Evolutionary conservation across 306 rosid species (phyloP).

Genomic region (Castanopsis chinensis): DNA sequence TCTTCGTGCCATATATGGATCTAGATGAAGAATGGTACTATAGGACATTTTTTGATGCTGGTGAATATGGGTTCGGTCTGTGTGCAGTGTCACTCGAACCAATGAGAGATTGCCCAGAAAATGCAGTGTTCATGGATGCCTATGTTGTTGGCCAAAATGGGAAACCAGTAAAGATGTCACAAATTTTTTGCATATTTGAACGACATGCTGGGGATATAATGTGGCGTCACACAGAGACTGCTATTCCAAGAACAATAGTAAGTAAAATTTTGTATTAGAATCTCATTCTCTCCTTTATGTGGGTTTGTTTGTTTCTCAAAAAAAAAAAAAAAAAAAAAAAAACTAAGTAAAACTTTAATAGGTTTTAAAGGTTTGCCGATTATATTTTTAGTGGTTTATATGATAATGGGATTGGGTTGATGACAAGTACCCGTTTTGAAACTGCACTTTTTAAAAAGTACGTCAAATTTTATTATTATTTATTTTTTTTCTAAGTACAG

Average conservation of each 20-base stretch:
- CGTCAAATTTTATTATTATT: no score
- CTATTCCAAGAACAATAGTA: conserved; percentile 27
- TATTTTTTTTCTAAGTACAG: background rate
- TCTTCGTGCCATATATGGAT: conserved; percentile 65
- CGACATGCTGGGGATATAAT: conserved; percentile 43
- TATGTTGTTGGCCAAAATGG: conserved; percentile 40
- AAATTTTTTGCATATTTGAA: conserved; percentile 65
- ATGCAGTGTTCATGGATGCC: conserved; percentile 54
- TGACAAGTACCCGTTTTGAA: no score
- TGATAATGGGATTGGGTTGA: no score
- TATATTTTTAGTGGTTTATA: no score
- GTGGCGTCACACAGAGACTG: conserved; percentile 70
- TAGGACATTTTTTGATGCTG: conserved; percentile 46
- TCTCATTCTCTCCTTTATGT: no score
- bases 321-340: no score
- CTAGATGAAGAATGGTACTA: conserved; percentile 55
- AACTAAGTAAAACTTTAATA: no score
- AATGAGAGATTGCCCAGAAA: conserved; percentile 47
- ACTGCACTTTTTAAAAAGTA: no score
- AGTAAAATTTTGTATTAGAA: background rate
- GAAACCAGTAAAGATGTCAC: conserved; percentile 34
- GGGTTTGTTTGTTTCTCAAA: no score
- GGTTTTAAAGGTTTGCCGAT: no score
- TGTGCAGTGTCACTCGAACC: conserved; percentile 43
- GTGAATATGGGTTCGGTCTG: conserved; percentile 57